Conservation (phyloP, 2,329 filamentous ascomycete species). For the Botrytis squamosa region DNA sequence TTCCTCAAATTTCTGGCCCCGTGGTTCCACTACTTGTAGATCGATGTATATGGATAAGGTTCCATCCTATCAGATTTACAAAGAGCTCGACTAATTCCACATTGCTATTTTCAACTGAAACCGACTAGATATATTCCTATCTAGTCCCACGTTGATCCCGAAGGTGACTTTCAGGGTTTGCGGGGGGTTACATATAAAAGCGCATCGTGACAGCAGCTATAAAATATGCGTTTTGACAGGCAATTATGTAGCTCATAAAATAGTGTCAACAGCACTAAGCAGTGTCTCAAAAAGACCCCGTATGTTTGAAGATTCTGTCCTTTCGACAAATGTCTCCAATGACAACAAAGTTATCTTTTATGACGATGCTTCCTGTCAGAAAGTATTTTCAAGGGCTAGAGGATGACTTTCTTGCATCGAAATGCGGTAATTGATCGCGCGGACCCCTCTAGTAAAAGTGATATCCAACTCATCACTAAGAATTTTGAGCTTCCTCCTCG, state of each 20-base stretch:
- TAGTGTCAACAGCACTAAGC: background rate
- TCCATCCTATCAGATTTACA: background rate
- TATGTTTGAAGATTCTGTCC: background rate
- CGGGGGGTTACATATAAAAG: background rate
- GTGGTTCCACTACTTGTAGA: background rate
- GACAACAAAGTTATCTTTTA: background rate
- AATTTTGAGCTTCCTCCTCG: background rate
- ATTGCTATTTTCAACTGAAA: background rate
- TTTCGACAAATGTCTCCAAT: background rate
- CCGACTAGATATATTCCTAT: background rate
- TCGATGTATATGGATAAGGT: background rate
- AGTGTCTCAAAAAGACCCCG: background rate
- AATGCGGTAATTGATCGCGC: background rate
- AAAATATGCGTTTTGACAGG: too few species aligned
- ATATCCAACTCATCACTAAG: background rate
- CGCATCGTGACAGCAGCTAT: background rate
- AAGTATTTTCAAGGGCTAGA: background rate
- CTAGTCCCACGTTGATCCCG: background rate
- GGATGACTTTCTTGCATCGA: background rate
- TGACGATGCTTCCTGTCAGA: background rate
- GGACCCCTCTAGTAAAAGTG: background rate
- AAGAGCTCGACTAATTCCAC: background rate
- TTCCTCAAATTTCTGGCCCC: background rate
- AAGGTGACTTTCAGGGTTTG: background rate
- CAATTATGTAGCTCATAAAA: too few species aligned